Evolutionary conservation across 2,329 filamentous ascomycete genomes (phyloP), one percentile per base, ranked within the genome.

Genomic region (Aspergillus bombycis): DNA sequence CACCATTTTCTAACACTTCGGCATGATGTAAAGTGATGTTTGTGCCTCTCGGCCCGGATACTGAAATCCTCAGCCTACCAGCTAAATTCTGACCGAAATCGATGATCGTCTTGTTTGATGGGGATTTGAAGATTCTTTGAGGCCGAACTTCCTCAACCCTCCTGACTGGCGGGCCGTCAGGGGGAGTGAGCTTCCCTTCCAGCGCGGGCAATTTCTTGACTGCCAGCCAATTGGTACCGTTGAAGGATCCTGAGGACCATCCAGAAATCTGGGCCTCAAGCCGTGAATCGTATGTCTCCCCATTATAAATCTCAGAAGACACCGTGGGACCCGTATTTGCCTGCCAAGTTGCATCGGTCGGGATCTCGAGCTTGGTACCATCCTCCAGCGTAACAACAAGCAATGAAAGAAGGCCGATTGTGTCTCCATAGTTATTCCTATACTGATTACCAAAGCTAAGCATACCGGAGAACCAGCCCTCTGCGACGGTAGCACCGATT

Each of bases 21-120:
- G 62, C 64, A 43, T 67, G 62, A 26, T 65, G 38, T 5, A 63
- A 74, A 67, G 41, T 84, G 68, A 78, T 61, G 4, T 36, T 62
- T 10, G 65, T 34, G 67, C 70, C 70, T 1, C 50, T 50, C 0
- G 65, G 68, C 4, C 65, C 67, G 14, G 61, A 63, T 8, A 73
- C 57, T 3, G 61, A 76, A 11, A 86, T 66, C 0, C 74, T 73
- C 1, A 86, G 60, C 69, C 78, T 79, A 2, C 85, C 86, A 0
- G 86, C 85, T 0, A 88, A 72, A 67, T 88, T 87, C 69, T 88
- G 85, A 1, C 85, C 85, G 71, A 88, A 87, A 61, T 88, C 85
- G 30, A 88, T 63, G 1, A 87, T 73, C 0, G 76, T 81, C 67
- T 84, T 84, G 4, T 83, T 83, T 0, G 80, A 79, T 0, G 77